phyloP scores from a whole-genome alignment of 345 rosid genomes.

The Gossypium herbaceum region DNA sequence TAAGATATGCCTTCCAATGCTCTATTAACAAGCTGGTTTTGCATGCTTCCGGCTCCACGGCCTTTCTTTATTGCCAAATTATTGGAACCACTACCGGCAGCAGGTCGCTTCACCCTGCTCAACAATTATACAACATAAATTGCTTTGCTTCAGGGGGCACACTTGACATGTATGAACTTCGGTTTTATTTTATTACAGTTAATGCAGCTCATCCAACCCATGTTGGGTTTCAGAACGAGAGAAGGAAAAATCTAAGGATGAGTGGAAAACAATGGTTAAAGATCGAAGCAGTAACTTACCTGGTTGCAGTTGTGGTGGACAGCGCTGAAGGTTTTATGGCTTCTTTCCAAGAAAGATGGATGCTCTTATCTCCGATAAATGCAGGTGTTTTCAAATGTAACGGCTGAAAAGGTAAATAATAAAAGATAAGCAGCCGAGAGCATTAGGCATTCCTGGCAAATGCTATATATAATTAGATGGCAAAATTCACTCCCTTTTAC shows the following conservation, averaged over 20 bases:
- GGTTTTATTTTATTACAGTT: not conserved
- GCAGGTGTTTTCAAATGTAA: constrained; percentile 80
- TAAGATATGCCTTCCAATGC: constrained; percentile 84
- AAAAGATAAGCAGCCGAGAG: constrained; percentile 11
- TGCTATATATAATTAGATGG: not conserved
- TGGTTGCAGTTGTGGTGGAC: constrained; percentile 40
- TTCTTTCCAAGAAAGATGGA: constrained; percentile 95
- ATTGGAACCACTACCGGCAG: constrained; percentile 49
- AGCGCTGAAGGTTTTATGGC: constrained; percentile 50
- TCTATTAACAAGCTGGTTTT: constrained; percentile 75
- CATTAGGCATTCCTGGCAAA: not conserved
- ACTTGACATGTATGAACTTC: not conserved
- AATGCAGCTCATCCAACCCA: not conserved
- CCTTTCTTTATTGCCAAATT: constrained; percentile 56
- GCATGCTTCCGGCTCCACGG: constrained; percentile 60
- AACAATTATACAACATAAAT: not conserved
- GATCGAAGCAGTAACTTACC: constrained; percentile 40
- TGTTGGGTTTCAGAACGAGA: no score
- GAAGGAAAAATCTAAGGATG: not conserved
- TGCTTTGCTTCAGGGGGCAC: not conserved
- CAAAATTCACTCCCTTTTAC: constrained; percentile 31
- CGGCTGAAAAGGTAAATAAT: constrained; percentile 44
- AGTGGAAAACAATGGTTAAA: not conserved
- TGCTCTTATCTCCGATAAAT: constrained; percentile 83
- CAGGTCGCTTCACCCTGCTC: constrained; percentile 73